Base-by-base conservation (phyloP, 768 basidiomycete genomes). In the Paxillus rubicundulus region DNA sequence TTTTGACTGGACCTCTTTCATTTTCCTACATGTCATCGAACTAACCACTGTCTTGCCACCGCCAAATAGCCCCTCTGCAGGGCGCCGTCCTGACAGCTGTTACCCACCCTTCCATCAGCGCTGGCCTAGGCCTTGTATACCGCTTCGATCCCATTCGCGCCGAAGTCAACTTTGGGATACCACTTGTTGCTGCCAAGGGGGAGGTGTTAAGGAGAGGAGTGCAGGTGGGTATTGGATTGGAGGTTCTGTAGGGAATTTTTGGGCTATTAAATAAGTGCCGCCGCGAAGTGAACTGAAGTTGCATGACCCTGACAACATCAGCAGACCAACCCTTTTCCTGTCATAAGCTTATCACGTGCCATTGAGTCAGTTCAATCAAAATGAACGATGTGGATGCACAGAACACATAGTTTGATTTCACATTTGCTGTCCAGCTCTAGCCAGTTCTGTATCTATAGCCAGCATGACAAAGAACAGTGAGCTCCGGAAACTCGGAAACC, bases 81-180 rank as follows among this genome's bases (percentile, higher is more conserved):
- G 57, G 32, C 21, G 59, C 66, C 32, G 9, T 59, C 24, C 50
- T 53, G 20, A 44, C 48, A 7, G 56, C 57, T n/a, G 4, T 69
- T n/a, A 54, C 60, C 46, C 50, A 52, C 32, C 49, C 93, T 0
- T 89, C 89, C 0, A 71, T 95, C 43, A 88, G 89, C 3, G 89
- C 80, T 1, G 93, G 93, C 7, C 61, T 93, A 12, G 94, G 93
- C 4, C 71, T 97, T 14, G 80, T 95, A 30, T 95, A 93, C 63
- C 77, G 83, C 33, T 85, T 93, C 57, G 87, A 91, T 54, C 87
- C 90, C 5, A 77, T 92, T 17, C 78, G 94, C n/a, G 77, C 92
- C 24, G 94, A 97, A 69, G 74, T 92, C 53, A 96, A 95, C 67
- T 80, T 96, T 56, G 91, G 92, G 7, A 75, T 96, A 33, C 93